Evolutionary conservation across 192 early-diverging fungal species (phyloP), one percentile per base, ranked within the genome.

Genomic region (Ambispora gerdemannii): DNA sequence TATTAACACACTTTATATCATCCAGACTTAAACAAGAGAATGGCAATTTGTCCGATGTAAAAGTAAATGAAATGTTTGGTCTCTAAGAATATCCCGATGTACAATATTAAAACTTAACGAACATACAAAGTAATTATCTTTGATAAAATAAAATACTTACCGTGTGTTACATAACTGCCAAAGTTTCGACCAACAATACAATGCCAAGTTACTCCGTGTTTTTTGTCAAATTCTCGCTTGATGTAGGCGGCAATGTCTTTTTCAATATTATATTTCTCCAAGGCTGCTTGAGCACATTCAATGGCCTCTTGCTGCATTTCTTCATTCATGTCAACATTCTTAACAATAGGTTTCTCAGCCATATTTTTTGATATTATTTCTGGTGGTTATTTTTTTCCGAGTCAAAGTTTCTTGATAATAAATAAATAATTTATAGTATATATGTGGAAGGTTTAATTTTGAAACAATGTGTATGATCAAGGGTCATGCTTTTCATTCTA

Each of bases 61-160:
- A 99, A 98, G 89, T 97, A 99, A 81, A 99, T 96, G 72, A 98
- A 99, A 74, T 95, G 93, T 84, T 95, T 84, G 63, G 89, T 88
- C 77, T 91, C 87, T 86, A 73, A 25, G 28, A n/a, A 2, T 17
- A 27, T 10, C 8, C 11, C 52, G 13, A 51, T 25, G 11, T n/a
- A 50, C 50, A 49, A 60, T 22, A 20, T 59, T 32, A 38, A 22
- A 27, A 67, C 25, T 22, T 25, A 51, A 28, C 25, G 22, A 35
- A 17, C 36, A 24, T 7, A 59, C 33, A 50, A 31, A n/a, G 51
- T 51, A 3, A 31, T 1, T 19, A 8, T 6, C 7, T 2, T 10
- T 3, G 32, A 27, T 27, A 43, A 3, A 43, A 30, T 61, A 7
- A 2, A 27, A 27, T 32, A 56, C 77, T 77, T 82, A 86, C 85